Evolutionary conservation across 78 protist species (phyloP).

Genomic region (Parvularia atlantis): DNA sequence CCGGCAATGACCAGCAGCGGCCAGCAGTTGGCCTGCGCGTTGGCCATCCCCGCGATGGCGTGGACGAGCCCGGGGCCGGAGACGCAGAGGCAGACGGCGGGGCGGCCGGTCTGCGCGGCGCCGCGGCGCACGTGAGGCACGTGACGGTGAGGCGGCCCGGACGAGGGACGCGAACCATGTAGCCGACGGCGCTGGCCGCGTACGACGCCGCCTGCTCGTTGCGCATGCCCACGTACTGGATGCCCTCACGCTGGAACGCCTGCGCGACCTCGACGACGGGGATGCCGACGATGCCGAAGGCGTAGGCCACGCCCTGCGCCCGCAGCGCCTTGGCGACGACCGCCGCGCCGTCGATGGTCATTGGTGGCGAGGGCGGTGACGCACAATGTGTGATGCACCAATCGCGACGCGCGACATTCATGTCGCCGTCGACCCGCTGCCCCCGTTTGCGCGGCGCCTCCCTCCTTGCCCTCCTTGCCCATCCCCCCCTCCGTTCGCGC

Average conservation of each 20-base stretch:
- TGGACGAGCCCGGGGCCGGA: constrained; percentile 56
- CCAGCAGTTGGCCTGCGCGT: constrained; percentile 52
- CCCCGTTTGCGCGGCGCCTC: no score
- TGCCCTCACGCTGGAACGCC: not conserved
- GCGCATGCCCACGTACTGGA: not conserved
- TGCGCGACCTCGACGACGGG: constrained; percentile 24
- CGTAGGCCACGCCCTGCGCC: constrained; percentile 20
- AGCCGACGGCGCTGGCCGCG: constrained; percentile 51
- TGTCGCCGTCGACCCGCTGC: no score
- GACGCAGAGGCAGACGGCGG: constrained; percentile 40
- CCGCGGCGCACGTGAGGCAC: no score
- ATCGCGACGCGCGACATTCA: no score
- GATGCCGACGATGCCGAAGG: constrained; percentile 50
- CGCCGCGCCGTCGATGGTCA: no score
- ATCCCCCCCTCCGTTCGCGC: no score
- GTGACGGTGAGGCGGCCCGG: no score
- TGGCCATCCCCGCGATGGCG: constrained; percentile 40
- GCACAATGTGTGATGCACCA: no score
- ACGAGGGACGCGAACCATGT: no score
- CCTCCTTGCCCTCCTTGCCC: no score
- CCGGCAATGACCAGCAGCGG: constrained; percentile 48
- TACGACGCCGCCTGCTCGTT: constrained; percentile 31
- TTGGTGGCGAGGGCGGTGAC: no score
- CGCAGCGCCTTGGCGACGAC: not conserved
- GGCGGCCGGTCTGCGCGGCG: constrained; percentile 38